Evolutionary conservation across 805 yeast species (phyloP), one percentile per base, ranked within the genome.

Genomic region (Candida chilensis): DNA sequence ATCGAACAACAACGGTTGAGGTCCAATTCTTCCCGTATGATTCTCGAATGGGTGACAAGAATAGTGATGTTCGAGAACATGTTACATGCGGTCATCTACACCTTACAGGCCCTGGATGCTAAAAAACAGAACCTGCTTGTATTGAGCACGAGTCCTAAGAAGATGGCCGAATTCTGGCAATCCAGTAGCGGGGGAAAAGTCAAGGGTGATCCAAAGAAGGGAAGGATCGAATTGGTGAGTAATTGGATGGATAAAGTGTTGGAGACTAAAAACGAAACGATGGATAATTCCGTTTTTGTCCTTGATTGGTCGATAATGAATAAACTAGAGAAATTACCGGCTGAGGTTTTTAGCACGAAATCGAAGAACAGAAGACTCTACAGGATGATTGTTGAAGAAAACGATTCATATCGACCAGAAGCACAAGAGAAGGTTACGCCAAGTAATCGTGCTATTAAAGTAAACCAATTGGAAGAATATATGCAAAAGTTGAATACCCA

Each of bases 1-100:
- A 22, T 22, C 13, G 25, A 22, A 22, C 11, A 22, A n/a, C 25
- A 22, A 15, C 11, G 25, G 13, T 22, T 22, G 12, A 22, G 25
- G 13, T 22, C 25, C 15, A n/a, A 12, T 5, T 22, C 25, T 7
- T 22, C 25, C 11, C 6, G 6, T 7, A 7, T 6, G 8, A 15
- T 22, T 5, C 13, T 22, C 7, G 13, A 22, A 11, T 22, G 25
- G 25, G 13, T 22, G 6, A 6, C 13, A 15, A 6, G 25, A 15
- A 15, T 22, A 7, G 7, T 5, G 7, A 22, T 22, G 25, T 22
- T 22, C 15, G 25, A 22, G 13, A 22, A 22, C 13, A 22, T 22
- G 25, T 22, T 22, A 11, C 25, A 22, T 22, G 11, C 25, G 6
- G 13, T 7, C 12, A 22, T 22, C 12, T 22, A 7, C 25, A 22